Evolutionary conservation across 2,329 filamentous ascomycete species (phyloP), one percentile per base, ranked within the genome.

Genomic region (Fusarium citri): DNA sequence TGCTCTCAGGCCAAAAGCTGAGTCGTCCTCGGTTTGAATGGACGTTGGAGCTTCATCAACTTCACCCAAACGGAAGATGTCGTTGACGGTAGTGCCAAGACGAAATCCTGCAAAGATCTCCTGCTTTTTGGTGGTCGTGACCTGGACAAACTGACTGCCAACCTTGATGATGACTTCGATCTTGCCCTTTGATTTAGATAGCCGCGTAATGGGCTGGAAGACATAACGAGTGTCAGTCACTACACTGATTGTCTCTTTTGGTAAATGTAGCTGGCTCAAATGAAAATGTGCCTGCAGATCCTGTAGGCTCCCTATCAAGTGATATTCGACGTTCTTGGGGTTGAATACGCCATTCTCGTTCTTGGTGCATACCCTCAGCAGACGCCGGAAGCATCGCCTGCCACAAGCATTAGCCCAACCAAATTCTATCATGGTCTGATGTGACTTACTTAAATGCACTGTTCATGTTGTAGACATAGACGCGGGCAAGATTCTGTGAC

Each of bases 381-480:
- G 81, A 25, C 89, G 86, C 8, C 90, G 85, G 72, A 92, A 88
- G 71, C 88, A 91, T 83, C 91, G 90, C 68, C 79, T 81, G 40
- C 2, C 26, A 34, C 22, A 14, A 22, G 9, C n/a, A 45, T 59
- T 55, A 73, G 68, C n/a, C 12, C n/a, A 18, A 30, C 31, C 6
- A 20, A 25, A 30, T 26, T 26, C 15, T 7, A 9, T 18, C n/a
- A 8, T 16, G 26, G 22, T 9, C 26, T 8, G 20, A 9, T 11
- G 16, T 18, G 22, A 37, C 81, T 66, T 79, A 87, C 85, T 87
- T 85, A 77, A 90, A 91, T 14, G 88, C 86, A 73, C 87, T 91
- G 72, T 92, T 92, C 89, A 92, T 92, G 74, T 92, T 92, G 78
- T 92, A 92, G 18, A 92, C 83, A 69, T 92, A 92, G 42, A 91